phyloP scores from a whole-genome alignment of 148 eudicot genomes.

The Diospyros lotus region DNA sequence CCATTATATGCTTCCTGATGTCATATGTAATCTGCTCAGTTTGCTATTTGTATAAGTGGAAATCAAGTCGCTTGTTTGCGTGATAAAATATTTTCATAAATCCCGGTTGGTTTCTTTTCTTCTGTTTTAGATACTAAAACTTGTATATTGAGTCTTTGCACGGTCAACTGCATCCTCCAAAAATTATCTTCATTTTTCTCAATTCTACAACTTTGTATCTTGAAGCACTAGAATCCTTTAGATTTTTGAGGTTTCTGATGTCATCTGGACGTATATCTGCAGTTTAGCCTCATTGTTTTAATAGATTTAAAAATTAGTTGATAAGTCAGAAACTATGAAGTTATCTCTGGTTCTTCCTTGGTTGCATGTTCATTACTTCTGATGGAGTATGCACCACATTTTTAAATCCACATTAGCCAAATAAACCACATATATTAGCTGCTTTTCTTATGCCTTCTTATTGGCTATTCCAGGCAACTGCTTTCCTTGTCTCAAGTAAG shows the following conservation, averaged over 20 bases:
- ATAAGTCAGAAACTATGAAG: not conserved
- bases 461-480: conserved; percentile 67
- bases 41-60: not conserved
- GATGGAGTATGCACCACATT: not conserved
- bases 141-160: not conserved
- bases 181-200: not conserved
- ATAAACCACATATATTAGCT: no score
- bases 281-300: conserved; percentile 1
- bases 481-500: conserved; percentile 73
- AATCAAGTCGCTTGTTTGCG: not conserved
- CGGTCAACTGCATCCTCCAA: not conserved
- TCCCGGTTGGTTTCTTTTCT: not conserved
- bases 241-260: not conserved
- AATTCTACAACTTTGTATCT: not conserved
- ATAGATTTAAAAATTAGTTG: not conserved
- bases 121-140: not conserved
- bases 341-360: not conserved
- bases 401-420: not conserved
- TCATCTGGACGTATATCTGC: not conserved
- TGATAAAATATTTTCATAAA: not conserved
- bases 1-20: no score
- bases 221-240: not conserved
- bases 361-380: not conserved
- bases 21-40: no score
- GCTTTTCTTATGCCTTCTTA: conserved; percentile 2